phyloP scores from a whole-genome alignment of 2,329 filamentous ascomycete species.

The Exophiala sp. region DNA sequence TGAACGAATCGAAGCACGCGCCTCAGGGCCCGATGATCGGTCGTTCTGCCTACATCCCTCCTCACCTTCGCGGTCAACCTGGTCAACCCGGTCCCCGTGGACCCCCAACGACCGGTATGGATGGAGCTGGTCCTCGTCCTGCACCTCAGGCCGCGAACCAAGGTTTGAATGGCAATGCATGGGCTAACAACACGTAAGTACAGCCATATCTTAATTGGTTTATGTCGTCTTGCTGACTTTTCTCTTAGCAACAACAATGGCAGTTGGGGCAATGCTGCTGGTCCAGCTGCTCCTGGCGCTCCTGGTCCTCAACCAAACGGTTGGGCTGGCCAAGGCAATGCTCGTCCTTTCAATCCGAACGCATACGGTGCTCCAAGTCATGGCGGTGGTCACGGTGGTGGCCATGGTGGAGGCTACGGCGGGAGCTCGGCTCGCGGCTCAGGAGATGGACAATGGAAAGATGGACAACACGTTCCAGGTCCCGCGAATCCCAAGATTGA shows the following conservation, averaged over 20 bases:
- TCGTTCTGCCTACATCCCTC: slow-evolving; percentile 57
- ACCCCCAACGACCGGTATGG: slow-evolving; percentile 33
- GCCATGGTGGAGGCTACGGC: slow-evolving; percentile 47
- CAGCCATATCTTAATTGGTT: no score
- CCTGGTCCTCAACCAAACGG: slow-evolving; percentile 31
- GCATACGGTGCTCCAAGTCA: slow-evolving; percentile 53
- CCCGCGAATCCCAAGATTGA: slow-evolving; percentile 82
- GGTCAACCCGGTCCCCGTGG: slow-evolving; percentile 22
- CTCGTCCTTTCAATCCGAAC: slow-evolving; percentile 52
- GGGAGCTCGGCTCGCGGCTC: slow-evolving; percentile 65
- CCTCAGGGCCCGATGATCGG: slow-evolving; percentile 29
- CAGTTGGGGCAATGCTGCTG: slow-evolving; percentile 41
- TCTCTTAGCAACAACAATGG: slow-evolving; percentile 15
- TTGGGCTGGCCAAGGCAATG: slow-evolving; percentile 32
- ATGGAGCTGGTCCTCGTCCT: slow-evolving; percentile 34
- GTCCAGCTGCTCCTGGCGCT: slow-evolving; percentile 46
- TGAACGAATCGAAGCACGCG: slow-evolving; percentile 60
- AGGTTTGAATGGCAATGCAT: slow-evolving; percentile 34
- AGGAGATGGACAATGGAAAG: slow-evolving; percentile 92
- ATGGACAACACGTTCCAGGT: slow-evolving; percentile 92
- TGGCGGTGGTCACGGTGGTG: slow-evolving; percentile 32
- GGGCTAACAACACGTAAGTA: slow-evolving; percentile 30
- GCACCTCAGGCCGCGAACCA: slow-evolving; percentile 26
- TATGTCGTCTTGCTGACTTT: background rate
- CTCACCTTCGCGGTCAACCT: slow-evolving; percentile 51